A percentile compares a stretch with the other conserved stretches of the same genome.
Evolutionary conservation across 2,329 filamentous ascomycete species (phyloP).

Genomic region (Claviceps maximensis): DNA sequence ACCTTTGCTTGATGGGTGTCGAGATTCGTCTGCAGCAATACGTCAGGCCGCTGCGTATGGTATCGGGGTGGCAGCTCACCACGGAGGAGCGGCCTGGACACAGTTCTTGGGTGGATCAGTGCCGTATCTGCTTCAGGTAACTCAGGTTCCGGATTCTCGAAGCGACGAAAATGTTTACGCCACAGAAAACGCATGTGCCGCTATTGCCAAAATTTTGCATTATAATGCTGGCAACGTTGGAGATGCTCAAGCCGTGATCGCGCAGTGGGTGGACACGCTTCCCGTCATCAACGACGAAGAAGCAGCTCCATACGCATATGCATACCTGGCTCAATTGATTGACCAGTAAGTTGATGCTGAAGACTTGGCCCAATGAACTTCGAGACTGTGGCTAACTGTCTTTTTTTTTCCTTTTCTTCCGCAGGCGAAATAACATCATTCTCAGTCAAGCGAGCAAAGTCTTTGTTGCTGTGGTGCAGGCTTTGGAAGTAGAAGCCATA

Average conservation of each 20-base stretch:
- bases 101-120: constrained; percentile 73
- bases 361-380: not conserved
- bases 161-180: constrained; percentile 92
- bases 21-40: constrained; percentile 76
- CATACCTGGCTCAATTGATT: constrained; percentile 81
- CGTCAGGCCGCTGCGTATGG: constrained; percentile 93
- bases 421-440: constrained; percentile 77
- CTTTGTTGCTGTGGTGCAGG: constrained; percentile 76
- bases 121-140: constrained; percentile 73
- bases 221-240: constrained; percentile 68
- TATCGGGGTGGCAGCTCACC: constrained; percentile 87
- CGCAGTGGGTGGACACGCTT: constrained; percentile 82
- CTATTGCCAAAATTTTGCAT: constrained; percentile 92
- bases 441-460: constrained; percentile 64
- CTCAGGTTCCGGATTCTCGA: constrained; percentile 66
- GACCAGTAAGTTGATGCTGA: constrained; percentile 62
- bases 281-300: constrained; percentile 94
- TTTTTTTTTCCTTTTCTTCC: not conserved
- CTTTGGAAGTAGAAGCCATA: constrained; percentile 80
- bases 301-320: constrained; percentile 90
- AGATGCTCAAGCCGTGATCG: constrained; percentile 62
- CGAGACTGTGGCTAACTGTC: constrained; percentile 13
- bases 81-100: constrained; percentile 75
- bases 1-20: constrained; percentile 75
- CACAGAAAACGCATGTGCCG: constrained; percentile 92